These are phyloP conservation scores for Cercospora janseana DNA, from an alignment of 2,329 filamentous ascomycete species.

Conservation along the genomic window DNA sequence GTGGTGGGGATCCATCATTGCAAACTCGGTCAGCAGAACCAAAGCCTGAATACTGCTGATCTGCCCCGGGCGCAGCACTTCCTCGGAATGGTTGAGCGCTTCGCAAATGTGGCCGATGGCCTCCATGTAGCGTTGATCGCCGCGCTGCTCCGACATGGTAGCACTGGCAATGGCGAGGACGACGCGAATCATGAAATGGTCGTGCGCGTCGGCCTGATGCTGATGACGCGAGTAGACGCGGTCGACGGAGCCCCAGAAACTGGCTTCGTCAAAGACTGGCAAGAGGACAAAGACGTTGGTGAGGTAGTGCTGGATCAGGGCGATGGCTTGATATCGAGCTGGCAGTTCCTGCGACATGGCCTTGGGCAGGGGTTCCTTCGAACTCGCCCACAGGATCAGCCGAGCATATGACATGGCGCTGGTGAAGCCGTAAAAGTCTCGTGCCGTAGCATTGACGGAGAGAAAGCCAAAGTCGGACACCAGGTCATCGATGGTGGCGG, in stretches of 20 bases:
- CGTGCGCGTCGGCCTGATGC: constrained; percentile 61
- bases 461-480: constrained; percentile 92
- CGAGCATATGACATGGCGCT: constrained; percentile 90
- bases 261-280: constrained; percentile 78
- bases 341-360: constrained; percentile 63
- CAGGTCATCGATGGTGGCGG: constrained; percentile 83
- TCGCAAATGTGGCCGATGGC: constrained; percentile 60
- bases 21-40: constrained; percentile 81
- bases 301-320: constrained; percentile 79
- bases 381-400: constrained; percentile 78
- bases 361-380: constrained; percentile 68
- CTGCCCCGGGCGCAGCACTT: constrained; percentile 80
- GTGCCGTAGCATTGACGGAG: constrained; percentile 91
- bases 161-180: constrained; percentile 80
- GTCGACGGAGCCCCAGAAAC: constrained; percentile 74
- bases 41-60: constrained; percentile 84
- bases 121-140: constrained; percentile 62
- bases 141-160: constrained; percentile 65
- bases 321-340: constrained; percentile 63
- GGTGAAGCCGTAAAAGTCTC: constrained; percentile 87
- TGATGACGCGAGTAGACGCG: constrained; percentile 73
- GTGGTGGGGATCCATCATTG: constrained; percentile 83
- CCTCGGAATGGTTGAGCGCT: constrained; percentile 75
- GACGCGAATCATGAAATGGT: constrained; percentile 86
- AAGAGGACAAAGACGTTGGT: constrained; percentile 75